Conservation (phyloP, 1,284 basidiomycete species). For the Cryptococcus depauperatus region DNA sequence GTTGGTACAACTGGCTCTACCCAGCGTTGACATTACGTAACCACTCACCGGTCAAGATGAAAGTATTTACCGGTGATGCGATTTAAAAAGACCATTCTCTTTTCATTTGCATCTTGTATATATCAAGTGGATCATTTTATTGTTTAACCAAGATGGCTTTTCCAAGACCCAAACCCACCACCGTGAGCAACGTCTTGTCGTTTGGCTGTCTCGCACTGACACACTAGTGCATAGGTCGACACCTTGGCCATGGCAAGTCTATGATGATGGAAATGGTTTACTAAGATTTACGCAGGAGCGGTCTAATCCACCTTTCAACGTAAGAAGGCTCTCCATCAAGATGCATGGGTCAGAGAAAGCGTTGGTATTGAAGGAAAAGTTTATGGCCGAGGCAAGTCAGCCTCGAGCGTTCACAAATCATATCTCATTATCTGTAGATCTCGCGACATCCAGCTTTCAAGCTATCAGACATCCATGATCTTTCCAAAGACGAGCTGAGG, state of each 20-base stretch:
- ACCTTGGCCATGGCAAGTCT: conserved; percentile 40
- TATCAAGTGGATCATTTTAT: too few relatives aligned
- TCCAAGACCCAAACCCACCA: conserved; percentile 42
- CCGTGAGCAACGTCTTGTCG: conserved; percentile 21
- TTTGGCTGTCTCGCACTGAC: not conserved
- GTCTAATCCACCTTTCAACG: conserved; percentile 48
- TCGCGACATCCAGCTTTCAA: conserved; percentile 51
- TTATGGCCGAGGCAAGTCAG: conserved; percentile 48
- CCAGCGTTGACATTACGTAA: too few relatives aligned
- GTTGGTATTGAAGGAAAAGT: conserved; percentile 45
- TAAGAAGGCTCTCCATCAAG: conserved; percentile 43
- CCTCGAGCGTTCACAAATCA: not conserved
- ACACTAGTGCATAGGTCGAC: conserved; percentile 33
- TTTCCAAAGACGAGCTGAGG: conserved; percentile 51
- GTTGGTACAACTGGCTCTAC: too few relatives aligned
- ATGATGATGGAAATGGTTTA: not conserved
- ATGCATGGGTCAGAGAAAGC: conserved; percentile 44
- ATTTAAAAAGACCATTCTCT: too few relatives aligned
- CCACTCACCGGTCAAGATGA: too few relatives aligned
- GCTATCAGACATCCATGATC: conserved; percentile 51
- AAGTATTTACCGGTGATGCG: too few relatives aligned
- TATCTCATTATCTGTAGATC: conserved; percentile 23
- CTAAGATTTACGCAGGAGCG: conserved; percentile 42
- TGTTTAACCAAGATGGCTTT: conserved; percentile 42
- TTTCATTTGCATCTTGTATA: too few relatives aligned